Evolutionary conservation across 176 grass and related monocot genomes (phyloP), one percentile per base, ranked within the genome.

Genomic region (Guadua angustifolia): DNA sequence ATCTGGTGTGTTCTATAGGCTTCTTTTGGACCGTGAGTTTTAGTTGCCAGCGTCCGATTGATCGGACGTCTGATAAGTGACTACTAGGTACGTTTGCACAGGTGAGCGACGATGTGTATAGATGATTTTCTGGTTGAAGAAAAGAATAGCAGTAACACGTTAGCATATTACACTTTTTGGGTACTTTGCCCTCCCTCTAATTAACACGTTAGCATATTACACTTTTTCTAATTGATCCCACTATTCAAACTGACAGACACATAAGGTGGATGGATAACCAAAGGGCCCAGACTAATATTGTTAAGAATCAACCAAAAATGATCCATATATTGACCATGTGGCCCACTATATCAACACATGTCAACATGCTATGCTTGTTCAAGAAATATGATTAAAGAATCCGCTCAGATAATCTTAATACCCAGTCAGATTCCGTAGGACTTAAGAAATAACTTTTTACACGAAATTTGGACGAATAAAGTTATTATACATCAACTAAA

Each of bases 201-300:
- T 55, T 69, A 90, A 53, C 21, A 60, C 52, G 65, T 33, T 66
- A 83, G 50, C 67, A 74, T 79, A 79, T 62, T 62, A 25, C 59
- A 86, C 79, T 61, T 84, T 86, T 19, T 16, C 60, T 75, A 90
- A 90, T 80, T 83, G 84, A 74, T 50, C 57, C 38, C 66, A 25
- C 79, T 73, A 82, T 82, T 73, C 84, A 90, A 79, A 86, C 74
- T 44, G 67, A 79, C 6, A 65, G 26, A 15, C 17, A 66, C 79
- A 79, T 84, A 90, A 86, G 86, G 84, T 73, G 21, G 15, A 63
- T 35, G 53, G 83, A 82, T 86, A 83, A 67, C 22, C 2, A 4
- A 82, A 60, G 47, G 56, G 15, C 10, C 79, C 79, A 82, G 47
- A 16, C n/a, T 57, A 73, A 66, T 67, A 74, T 88, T 66, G 26